Evolutionary conservation across 106 monocot genomes (phyloP).

Genomic region (Dendrobium huoshanense): DNA sequence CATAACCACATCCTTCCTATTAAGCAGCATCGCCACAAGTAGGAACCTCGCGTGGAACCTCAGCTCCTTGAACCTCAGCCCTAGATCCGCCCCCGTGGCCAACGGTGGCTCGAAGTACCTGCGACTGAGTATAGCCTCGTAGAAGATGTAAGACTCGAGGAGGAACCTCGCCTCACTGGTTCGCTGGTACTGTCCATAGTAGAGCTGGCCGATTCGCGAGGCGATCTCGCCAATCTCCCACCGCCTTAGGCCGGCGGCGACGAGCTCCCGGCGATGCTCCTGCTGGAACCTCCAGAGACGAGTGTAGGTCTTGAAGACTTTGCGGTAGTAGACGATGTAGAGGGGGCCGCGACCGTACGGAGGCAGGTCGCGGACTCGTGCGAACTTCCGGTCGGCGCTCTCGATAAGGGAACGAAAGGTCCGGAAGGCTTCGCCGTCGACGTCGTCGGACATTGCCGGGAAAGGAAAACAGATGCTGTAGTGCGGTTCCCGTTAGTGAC

Average conservation of each 20-base stretch:
- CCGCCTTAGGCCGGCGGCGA: constrained; percentile 59
- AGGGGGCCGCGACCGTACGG: constrained; percentile 33
- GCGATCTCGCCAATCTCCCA: constrained; percentile 95
- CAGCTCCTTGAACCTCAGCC: constrained; percentile 78
- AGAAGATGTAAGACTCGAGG: constrained; percentile 83
- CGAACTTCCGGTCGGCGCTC: constrained; percentile 81
- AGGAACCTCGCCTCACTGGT: constrained; percentile 85
- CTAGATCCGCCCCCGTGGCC: constrained; percentile 31
- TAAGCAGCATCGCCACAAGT: constrained; percentile 63
- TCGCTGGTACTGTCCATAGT: constrained; percentile 81
- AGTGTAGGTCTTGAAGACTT: constrained; percentile 90
- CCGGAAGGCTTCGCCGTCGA: constrained; percentile 9
- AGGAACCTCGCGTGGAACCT: constrained; percentile 83
- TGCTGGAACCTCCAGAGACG: constrained; percentile 86
- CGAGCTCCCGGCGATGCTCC: constrained; percentile 48
- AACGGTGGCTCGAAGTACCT: constrained; percentile 57
- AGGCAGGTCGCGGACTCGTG: constrained; percentile 61
- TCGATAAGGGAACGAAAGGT: constrained; percentile 51
- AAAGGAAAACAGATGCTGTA: neutral
- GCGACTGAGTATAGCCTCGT: constrained; percentile 79
- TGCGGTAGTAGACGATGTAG: constrained; percentile 40
- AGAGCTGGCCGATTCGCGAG: constrained; percentile 94
- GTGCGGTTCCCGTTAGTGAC: neutral
- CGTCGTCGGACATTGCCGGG: constrained; percentile 7
- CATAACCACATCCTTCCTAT: constrained; percentile 45